Base-by-base conservation (phyloP, 306 rosid genomes). In the Mimosa bimucronata region DNA sequence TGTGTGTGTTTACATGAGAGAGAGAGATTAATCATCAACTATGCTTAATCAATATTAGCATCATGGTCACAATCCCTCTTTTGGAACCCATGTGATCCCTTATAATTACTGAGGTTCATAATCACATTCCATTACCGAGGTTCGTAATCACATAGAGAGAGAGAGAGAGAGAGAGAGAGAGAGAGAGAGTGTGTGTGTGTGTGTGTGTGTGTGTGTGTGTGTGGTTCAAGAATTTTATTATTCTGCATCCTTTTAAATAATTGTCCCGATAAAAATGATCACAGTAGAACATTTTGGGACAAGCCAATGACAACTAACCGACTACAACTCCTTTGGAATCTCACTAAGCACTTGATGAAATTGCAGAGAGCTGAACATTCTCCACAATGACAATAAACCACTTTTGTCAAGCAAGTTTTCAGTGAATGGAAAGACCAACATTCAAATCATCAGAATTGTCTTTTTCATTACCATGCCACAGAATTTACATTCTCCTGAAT, bases 391-490 rank as follows among this genome's bases (percentile, higher is more conserved):
- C 19, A 19, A 45, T 9, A 13, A 45, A 31, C 53, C 40, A 10
- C 68, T 30, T 57, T 37, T 70, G 68, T 16, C 70, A 31, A 65
- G 10, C n/a, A 29, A 62, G 40, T 29, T 62, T 64, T 30, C 41
- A 66, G 71, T n/a, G 40, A 66, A 34, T 18, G 45, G 71, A 66
- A 34, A 31, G 46, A n/a, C 25, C 45, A 3, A 76, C 71, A 68
- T 18, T 57, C 48, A 57, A 30, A 18, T 23, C 57, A 58, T 44
- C 73, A 55, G 23, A 28, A 44, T 10, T n/a, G 50, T n/a, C 14
- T 38, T 67, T 67, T 42, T 40, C 6, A 21, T 61, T 71, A n/a
- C 38, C 64, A 75, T 14, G 34, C 50, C 66, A 82, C 68, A 37
- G 73, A 26, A 62, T 23, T 38, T 55, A 69, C 7, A 34, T 26